Conservation (phyloP, 768 basidiomycete genomes). For the Mycena floridula region DNA sequence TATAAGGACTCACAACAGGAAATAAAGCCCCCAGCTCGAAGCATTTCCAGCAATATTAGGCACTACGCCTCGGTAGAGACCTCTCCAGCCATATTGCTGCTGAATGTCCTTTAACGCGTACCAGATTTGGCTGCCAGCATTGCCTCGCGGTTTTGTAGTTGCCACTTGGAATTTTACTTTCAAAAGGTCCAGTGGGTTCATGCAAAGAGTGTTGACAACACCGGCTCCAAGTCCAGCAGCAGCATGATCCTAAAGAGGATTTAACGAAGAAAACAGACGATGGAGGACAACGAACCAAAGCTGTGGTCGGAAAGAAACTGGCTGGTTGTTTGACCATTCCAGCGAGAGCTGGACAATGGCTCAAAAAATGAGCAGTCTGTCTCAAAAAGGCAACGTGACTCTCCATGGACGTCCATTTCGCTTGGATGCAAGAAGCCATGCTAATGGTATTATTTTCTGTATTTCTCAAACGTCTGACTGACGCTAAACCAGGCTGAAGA, state of each 20-base stretch:
- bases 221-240: slow-evolving; percentile 91
- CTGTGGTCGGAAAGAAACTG: slow-evolving; percentile 47
- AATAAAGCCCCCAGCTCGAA: slow-evolving; percentile 96
- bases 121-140: slow-evolving; percentile 73
- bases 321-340: slow-evolving; percentile 36
- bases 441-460: slow-evolving; percentile 51
- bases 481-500: slow-evolving; percentile 61
- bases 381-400: background rate
- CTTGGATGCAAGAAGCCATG: slow-evolving; percentile 84
- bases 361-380: too few relatives aligned
- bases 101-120: slow-evolving; percentile 67
- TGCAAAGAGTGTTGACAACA: slow-evolving; percentile 84
- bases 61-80: slow-evolving; percentile 84
- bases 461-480: too few relatives aligned
- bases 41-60: slow-evolving; percentile 95
- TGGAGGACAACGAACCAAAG: slow-evolving; percentile 29
- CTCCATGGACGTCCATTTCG: slow-evolving; percentile 26
- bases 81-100: slow-evolving; percentile 68
- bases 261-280: background rate
- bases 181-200: slow-evolving; percentile 96
- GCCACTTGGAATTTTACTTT: slow-evolving; percentile 92
- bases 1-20: slow-evolving; percentile 77
- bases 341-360: slow-evolving; percentile 8
- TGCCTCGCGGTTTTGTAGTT: slow-evolving; percentile 54
- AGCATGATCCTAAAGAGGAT: slow-evolving; percentile 78